Percentiles rank a stretch among this genome's conserved stretches.
Evolutionary conservation across 2,329 filamentous ascomycete genomes (phyloP).

Genomic region (Fusarium pseudonygamai): DNA sequence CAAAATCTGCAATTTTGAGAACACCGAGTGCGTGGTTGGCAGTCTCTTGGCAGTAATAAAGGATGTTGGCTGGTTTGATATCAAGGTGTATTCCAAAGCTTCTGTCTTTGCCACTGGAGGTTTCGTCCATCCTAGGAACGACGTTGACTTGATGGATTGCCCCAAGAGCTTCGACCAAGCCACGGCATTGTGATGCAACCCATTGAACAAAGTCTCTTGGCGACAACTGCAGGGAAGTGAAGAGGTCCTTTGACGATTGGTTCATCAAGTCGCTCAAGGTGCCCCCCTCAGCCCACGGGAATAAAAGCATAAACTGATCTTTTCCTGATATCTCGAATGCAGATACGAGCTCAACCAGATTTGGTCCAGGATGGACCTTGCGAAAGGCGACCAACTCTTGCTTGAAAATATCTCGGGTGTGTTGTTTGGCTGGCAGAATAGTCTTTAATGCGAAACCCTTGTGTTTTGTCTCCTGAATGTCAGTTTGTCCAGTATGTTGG

Average conservation of each 20-base stretch:
- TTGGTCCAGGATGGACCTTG: neutral
- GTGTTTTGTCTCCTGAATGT: fast-evolving
- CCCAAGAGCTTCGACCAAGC: neutral
- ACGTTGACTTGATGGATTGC: neutral
- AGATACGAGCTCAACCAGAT: neutral
- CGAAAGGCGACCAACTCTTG: neutral
- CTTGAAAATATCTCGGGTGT: neutral
- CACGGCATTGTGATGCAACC: neutral
- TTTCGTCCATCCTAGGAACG: neutral
- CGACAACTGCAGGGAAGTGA: fast-evolving
- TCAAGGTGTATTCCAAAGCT: neutral
- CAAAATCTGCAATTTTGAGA: slow-evolving; percentile 7
- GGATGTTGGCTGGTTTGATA: neutral
- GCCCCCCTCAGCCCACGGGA: neutral
- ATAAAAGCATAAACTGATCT: neutral
- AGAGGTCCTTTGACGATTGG: neutral
- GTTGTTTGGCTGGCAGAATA: neutral
- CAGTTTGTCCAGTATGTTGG: fast-evolving
- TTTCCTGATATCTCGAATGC: neutral
- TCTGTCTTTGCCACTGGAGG: neutral
- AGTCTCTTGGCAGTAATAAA: neutral
- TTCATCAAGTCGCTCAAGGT: neutral
- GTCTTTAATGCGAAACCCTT: neutral
- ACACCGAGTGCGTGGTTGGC: neutral
- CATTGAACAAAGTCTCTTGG: neutral